A percentile compares a stretch with the other conserved stretches of the same genome.
phyloP scores from a whole-genome alignment of 2,329 filamentous ascomycete species.

The Gyromitra esculenta region DNA sequence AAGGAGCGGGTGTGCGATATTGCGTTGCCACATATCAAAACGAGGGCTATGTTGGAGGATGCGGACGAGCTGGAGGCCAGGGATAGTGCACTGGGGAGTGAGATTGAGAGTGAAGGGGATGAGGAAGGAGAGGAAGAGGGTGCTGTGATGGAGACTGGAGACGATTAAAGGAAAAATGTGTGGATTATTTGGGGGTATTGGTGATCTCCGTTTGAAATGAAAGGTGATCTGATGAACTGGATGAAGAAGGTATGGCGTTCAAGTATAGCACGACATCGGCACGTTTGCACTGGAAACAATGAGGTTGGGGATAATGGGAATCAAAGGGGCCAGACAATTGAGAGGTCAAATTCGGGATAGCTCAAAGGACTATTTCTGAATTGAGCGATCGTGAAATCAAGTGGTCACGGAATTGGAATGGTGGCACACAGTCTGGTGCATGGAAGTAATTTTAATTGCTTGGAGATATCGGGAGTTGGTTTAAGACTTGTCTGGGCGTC shows the following conservation, averaged over 20 bases:
- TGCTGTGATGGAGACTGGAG: slow-evolving; percentile 18
- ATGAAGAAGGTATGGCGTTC: neutral
- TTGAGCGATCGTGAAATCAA: neutral
- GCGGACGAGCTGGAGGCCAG: slow-evolving; percentile 85
- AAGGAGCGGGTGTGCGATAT: slow-evolving; percentile 93
- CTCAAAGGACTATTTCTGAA: neutral
- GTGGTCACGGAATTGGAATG: neutral
- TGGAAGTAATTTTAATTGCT: neutral
- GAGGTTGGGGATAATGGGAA: neutral
- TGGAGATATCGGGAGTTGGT: neutral
- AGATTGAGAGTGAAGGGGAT: slow-evolving; percentile 76
- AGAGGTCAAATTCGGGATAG: neutral
- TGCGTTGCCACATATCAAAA: slow-evolving; percentile 89
- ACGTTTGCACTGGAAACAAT: neutral
- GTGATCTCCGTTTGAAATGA: neutral
- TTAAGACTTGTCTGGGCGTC: neutral
- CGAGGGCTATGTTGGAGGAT: slow-evolving; percentile 84
- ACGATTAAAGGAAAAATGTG: neutral
- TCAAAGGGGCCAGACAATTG: neutral
- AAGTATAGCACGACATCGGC: neutral
- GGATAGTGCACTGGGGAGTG: slow-evolving; percentile 78
- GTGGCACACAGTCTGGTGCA: neutral
- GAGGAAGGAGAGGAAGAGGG: slow-evolving; percentile 56
- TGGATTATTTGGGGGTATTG: neutral
- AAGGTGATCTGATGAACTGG: neutral